phyloP scores from a whole-genome alignment of 169 alveolate species.

The Toxoplasma gondii region DNA sequence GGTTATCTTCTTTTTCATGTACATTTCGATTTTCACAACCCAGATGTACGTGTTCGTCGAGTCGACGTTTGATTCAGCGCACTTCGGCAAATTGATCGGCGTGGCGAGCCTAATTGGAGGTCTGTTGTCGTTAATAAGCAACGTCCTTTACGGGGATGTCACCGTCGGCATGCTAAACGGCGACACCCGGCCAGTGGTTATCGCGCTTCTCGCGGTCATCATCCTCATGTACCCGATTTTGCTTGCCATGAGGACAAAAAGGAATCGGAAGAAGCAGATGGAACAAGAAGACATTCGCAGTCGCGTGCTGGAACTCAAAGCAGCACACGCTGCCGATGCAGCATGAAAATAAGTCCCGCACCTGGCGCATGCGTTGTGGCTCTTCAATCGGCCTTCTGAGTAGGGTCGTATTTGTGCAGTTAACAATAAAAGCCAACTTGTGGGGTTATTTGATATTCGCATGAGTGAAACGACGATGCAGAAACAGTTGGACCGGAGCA shows the following conservation, averaged over 20 bases:
- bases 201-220: constrained; percentile 6
- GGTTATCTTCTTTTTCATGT: constrained; percentile 38
- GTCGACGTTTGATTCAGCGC: constrained; percentile 41
- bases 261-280: not conserved
- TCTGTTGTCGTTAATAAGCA: not conserved
- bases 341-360: constrained; percentile 43
- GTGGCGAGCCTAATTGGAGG: constrained; percentile 57
- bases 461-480: too few species aligned
- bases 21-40: constrained; percentile 47
- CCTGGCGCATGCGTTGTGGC: not conserved
- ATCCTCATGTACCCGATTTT: constrained; percentile 6
- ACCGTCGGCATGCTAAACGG: constrained; percentile 30
- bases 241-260: not conserved
- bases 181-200: constrained; percentile 1
- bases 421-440: too few species aligned
- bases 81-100: constrained; percentile 66
- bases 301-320: not conserved
- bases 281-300: not conserved
- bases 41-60: constrained; percentile 50
- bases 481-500: too few species aligned
- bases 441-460: too few species aligned
- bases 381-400: too few species aligned
- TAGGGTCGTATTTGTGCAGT: too few species aligned
- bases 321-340: not conserved
- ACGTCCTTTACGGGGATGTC: constrained; percentile 41